These are phyloP conservation scores for Suillus sp. DNA, from an alignment of 768 basidiomycete species.

Conservation along the genomic window DNA sequence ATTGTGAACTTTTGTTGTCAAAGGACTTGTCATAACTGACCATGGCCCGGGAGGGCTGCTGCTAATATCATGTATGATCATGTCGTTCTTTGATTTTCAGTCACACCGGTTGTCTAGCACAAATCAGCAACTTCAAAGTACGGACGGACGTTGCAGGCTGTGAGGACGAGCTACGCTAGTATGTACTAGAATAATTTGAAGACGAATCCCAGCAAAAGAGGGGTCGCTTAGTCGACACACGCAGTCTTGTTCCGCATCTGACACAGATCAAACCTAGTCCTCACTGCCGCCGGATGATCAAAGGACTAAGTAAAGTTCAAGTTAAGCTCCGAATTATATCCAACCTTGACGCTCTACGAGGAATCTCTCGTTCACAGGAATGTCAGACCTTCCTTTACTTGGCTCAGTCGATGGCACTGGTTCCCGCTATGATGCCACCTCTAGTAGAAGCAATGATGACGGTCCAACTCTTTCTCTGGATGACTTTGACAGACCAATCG, in stretches of 20 bases:
- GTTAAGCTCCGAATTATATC: no score
- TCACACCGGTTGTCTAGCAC: background rate
- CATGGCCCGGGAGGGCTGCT: background rate
- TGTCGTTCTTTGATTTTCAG: no score
- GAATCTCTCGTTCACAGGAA: no score
- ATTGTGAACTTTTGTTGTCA: background rate
- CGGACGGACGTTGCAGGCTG: background rate
- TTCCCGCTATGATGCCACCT: background rate
- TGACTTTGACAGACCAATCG: slow-evolving; percentile 34
- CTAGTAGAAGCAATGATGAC: background rate
- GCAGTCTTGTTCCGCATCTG: no score
- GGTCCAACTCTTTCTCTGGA: background rate
- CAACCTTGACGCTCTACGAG: no score
- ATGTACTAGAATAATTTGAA: no score
- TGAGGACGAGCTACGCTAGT: background rate
- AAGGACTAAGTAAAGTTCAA: no score
- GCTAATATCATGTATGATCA: background rate
- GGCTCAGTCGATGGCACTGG: background rate
- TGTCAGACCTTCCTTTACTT: no score
- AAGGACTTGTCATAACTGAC: background rate
- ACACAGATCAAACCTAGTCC: background rate
- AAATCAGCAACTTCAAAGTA: background rate
- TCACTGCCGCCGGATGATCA: no score
- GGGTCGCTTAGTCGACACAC: background rate
- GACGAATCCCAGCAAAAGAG: no score